phyloP scores from a whole-genome alignment of 148 eudicot species.

The Persicaria tinctoria region DNA sequence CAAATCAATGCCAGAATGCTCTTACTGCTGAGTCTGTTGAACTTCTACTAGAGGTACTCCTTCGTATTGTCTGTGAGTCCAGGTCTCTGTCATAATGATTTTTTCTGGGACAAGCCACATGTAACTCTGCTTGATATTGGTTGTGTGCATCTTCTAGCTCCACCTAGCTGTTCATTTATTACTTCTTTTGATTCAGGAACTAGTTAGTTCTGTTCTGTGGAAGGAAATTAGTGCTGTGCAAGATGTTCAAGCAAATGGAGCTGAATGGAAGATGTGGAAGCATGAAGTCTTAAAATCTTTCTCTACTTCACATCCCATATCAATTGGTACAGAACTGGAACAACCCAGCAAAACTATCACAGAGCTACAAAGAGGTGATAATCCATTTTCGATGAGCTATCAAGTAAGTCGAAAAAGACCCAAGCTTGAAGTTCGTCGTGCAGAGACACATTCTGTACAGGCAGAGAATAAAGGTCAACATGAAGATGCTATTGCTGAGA shows the following conservation, averaged over 20 bases:
- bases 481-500: conserved; percentile 32
- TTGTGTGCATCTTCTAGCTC: not conserved
- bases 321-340: conserved; percentile 27
- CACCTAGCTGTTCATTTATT: not conserved
- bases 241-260: conserved; percentile 39
- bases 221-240: conserved; percentile 44
- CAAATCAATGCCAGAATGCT: conserved; percentile 59
- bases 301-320: conserved; percentile 39
- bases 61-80: not conserved
- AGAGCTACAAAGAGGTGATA: conserved; percentile 27
- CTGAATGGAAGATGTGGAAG: conserved; percentile 79
- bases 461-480: conserved; percentile 32
- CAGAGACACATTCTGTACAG: conserved; percentile 52
- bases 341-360: conserved; percentile 21
- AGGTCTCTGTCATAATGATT: not conserved
- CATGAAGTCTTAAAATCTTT: conserved; percentile 68
- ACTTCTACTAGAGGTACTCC: conserved; percentile 68
- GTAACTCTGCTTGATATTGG: not conserved
- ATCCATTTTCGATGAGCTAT: conserved; percentile 29
- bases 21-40: conserved; percentile 78
- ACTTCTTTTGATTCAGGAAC: conserved; percentile 44
- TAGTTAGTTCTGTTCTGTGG: conserved; percentile 70
- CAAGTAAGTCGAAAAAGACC: conserved; percentile 77
- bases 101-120: not conserved
- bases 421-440: conserved; percentile 97